These are phyloP conservation scores for Termitomyces sp. DNA, from an alignment of 768 basidiomycete species.

Conservation along the genomic window DNA sequence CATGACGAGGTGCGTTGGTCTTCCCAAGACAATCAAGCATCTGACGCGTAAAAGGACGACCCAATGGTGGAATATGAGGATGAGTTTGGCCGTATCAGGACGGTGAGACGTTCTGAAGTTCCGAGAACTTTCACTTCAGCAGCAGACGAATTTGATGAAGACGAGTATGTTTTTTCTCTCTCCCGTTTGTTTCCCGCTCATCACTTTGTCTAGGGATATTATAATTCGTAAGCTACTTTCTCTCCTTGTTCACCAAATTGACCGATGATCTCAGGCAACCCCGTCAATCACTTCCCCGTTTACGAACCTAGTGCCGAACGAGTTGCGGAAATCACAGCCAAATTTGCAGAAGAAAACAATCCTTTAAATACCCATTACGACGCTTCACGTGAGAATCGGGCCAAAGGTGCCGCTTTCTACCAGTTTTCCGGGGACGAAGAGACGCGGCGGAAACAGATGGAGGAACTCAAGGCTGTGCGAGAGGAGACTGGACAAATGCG, in stretches of 20 bases:
- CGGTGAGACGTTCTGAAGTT: conserved; percentile 65
- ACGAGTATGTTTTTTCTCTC: conserved; percentile 41
- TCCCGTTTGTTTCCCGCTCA: conserved; percentile 6
- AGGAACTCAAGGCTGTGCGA: conserved; percentile 61
- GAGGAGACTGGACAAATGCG: conserved; percentile 65
- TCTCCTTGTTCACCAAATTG: background rate
- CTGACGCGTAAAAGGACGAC: conserved; percentile 44
- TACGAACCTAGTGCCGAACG: conserved; percentile 83
- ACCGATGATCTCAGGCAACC: conserved; percentile 50
- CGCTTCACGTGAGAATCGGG: conserved; percentile 72
- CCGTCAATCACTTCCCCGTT: conserved; percentile 79
- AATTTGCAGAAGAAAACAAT: conserved; percentile 63
- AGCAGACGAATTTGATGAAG: conserved; percentile 44
- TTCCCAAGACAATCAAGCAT: background rate
- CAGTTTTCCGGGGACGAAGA: conserved; percentile 88
- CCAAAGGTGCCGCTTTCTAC: conserved; percentile 88
- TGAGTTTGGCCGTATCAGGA: conserved; percentile 78
- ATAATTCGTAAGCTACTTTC: conserved; percentile 41
- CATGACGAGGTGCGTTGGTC: conserved; percentile 32
- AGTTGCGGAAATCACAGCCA: conserved; percentile 66
- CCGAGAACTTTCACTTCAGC: conserved; percentile 55
- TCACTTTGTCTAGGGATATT: conserved; percentile 38
- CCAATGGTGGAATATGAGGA: conserved; percentile 83
- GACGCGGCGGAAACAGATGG: conserved; percentile 73
- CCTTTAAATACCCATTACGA: conserved; percentile 80